A percentile compares a stretch with the other conserved stretches of the same genome.
phyloP scores from a whole-genome alignment of 140 eudicot species.

The Senecio squalidus region DNA sequence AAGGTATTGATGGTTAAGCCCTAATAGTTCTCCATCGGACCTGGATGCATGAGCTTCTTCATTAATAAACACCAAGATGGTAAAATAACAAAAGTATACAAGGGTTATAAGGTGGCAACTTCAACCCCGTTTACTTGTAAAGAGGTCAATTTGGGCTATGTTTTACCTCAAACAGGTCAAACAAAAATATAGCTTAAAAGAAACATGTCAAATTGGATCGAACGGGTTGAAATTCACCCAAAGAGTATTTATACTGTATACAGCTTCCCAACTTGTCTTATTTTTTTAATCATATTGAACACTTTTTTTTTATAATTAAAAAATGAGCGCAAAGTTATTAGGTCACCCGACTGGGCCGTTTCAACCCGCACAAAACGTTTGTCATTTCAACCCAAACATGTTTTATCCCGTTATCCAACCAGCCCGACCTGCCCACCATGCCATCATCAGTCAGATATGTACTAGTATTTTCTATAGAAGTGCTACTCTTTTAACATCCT shows the following conservation, averaged over 20 bases:
- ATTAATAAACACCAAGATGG: not conserved
- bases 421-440: not conserved
- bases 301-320: too few relatives aligned
- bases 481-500: not conserved
- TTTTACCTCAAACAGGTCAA: not conserved
- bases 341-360: too few relatives aligned
- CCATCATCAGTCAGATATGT: not conserved
- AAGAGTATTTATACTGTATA: not conserved
- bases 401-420: not conserved
- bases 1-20: constrained; percentile 60
- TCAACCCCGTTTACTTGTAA: not conserved
- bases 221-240: not conserved
- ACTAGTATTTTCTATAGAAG: not conserved
- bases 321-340: too few relatives aligned
- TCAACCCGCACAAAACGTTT: not conserved
- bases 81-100: not conserved
- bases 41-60: constrained; percentile 24
- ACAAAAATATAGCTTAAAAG: not conserved
- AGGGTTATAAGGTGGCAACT: not conserved
- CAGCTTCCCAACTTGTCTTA: not conserved
- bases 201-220: not conserved
- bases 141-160: not conserved
- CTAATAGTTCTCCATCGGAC: constrained; percentile 56
- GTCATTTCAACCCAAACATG: not conserved
- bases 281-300: not conserved